phyloP scores from a whole-genome alignment of 140 eudicot genomes.

The Stevia rebaudiana region DNA sequence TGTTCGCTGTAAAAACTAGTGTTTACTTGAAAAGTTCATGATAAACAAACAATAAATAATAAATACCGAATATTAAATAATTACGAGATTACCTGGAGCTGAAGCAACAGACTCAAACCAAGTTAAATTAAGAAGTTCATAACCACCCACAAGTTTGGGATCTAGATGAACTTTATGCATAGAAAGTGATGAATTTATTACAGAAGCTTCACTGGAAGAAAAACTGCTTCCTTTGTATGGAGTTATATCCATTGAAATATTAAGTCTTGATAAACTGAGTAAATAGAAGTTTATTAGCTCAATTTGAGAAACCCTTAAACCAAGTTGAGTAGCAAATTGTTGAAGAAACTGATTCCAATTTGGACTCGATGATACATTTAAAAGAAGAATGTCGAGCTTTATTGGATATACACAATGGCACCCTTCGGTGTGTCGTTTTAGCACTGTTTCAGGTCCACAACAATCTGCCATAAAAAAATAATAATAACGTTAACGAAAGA shows the following conservation, averaged over 20 bases:
- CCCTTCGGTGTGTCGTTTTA: slow-evolving; percentile 59
- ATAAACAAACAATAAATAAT: neutral
- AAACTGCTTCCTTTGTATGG: slow-evolving; percentile 75
- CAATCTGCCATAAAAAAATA: slow-evolving; percentile 51
- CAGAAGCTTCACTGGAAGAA: slow-evolving; percentile 54
- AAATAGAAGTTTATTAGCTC: slow-evolving; percentile 79
- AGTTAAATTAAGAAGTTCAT: slow-evolving; percentile 79
- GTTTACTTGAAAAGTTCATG: neutral
- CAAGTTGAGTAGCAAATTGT: slow-evolving; percentile 72
- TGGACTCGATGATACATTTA: slow-evolving; percentile 76
- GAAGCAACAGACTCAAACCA: slow-evolving; percentile 68
- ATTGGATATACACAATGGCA: slow-evolving; percentile 92
- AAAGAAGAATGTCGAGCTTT: slow-evolving; percentile 74
- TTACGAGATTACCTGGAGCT: slow-evolving; percentile 50
- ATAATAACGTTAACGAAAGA: slow-evolving; percentile 15
- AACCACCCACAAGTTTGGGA: slow-evolving; percentile 72
- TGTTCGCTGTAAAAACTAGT: neutral
- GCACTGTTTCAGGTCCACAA: slow-evolving; percentile 83
- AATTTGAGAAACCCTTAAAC: slow-evolving; percentile 64
- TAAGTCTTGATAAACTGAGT: slow-evolving; percentile 59
- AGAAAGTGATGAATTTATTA: slow-evolving; percentile 62
- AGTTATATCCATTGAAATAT: slow-evolving; percentile 86
- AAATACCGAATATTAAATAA: neutral
- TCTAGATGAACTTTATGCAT: slow-evolving; percentile 67
- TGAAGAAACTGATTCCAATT: slow-evolving; percentile 65